Conservation (phyloP, 306 rosid genomes). For the barrel medic (Medicago truncatula) region MtrunA17r5.0-ANR NC_053044.1:55846501-55847000, state of each 20-base stretch:
- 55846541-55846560: not conserved
- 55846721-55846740: not conserved
- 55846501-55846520: not conserved
- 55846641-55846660: not conserved
- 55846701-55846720: not conserved
- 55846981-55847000: constrained; percentile 71
- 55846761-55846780: not conserved
- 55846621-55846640: not conserved
- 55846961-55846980: constrained; percentile 78
- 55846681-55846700: not conserved
- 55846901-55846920: constrained; percentile 71
- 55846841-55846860: constrained; percentile 28
- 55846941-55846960: constrained; percentile 97
- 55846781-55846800: constrained; percentile 1
- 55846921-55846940: constrained; percentile 84
- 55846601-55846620: not conserved
- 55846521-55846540: constrained; percentile 3
- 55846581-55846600: not conserved
- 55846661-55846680: constrained; percentile 1
- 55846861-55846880: constrained; percentile 71
- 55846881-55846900: constrained; percentile 73
- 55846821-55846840: constrained; percentile 48
- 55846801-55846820: constrained; percentile 50
- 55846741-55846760: not conserved
- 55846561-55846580: constrained; percentile 6